phyloP scores from a whole-genome alignment of 108 stramenopile species.

The Bacterosira constricta region DNA sequence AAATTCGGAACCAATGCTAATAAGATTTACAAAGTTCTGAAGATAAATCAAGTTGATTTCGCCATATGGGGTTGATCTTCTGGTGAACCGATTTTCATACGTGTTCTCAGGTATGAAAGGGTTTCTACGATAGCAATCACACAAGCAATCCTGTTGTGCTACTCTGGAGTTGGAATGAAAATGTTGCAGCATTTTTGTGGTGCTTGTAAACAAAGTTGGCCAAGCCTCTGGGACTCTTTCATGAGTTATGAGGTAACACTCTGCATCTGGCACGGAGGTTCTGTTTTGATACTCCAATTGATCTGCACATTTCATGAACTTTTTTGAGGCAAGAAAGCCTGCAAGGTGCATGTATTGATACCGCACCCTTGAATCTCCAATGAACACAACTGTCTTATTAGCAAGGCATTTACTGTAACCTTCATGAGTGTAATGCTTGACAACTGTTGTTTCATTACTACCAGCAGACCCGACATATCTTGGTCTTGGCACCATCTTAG shows the following conservation, averaged over 20 bases:
- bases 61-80: slow-evolving; percentile 12
- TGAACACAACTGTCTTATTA: slow-evolving; percentile 8
- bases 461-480: no score
- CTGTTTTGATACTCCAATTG: neutral
- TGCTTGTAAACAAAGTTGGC: neutral
- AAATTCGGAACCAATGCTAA: neutral
- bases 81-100: slow-evolving; percentile 19
- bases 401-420: slow-evolving; percentile 15
- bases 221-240: neutral
- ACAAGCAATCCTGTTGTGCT: neutral
- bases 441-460: no score
- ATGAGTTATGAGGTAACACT: slow-evolving; percentile 8
- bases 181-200: neutral
- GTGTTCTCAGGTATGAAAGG: no score
- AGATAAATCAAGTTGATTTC: slow-evolving; percentile 21
- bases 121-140: slow-evolving; percentile 21
- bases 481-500: no score
- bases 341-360: slow-evolving; percentile 19
- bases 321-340: neutral
- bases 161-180: neutral
- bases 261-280: neutral
- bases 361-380: slow-evolving; percentile 11
- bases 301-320: slow-evolving; percentile 13
- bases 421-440: slow-evolving; percentile 1
- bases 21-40: neutral